A percentile compares a stretch with the other conserved stretches of the same genome.
Evolutionary conservation across 768 basidiomycete species (phyloP).

Genomic region (Tulasnella sp.): DNA sequence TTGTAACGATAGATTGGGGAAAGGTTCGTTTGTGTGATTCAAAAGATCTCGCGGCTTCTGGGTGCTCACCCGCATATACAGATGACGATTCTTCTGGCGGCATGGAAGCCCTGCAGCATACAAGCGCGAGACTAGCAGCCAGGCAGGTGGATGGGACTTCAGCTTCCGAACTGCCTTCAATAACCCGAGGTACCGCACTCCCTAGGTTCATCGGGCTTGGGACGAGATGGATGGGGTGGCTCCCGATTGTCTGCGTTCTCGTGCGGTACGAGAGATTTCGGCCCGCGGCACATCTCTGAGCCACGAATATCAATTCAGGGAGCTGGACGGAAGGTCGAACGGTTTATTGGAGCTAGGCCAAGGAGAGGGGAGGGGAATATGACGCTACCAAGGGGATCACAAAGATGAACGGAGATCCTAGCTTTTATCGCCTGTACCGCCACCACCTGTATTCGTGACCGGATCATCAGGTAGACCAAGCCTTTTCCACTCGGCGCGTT

Average conservation of each 20-base stretch:
- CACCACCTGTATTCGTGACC: neutral
- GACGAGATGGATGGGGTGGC: neutral
- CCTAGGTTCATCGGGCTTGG: neutral
- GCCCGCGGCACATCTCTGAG: neutral
- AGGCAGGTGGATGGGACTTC: neutral
- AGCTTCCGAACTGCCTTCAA: neutral
- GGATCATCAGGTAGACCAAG: conserved; percentile 31
- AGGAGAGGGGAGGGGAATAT: neutral
- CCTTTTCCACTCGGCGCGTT: conserved; percentile 37
- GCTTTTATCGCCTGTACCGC: neutral
- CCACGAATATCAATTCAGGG: neutral
- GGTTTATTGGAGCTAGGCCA: neutral
- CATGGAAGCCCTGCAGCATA: too few relatives aligned
- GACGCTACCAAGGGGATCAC: neutral
- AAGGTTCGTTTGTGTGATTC: neutral
- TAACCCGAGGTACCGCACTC: neutral
- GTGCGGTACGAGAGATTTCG: neutral
- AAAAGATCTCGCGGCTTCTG: too few relatives aligned
- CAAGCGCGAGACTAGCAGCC: too few relatives aligned
- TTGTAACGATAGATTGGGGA: neutral
- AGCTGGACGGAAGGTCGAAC: neutral
- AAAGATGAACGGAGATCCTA: neutral
- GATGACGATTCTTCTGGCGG: too few relatives aligned
- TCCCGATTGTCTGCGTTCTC: neutral
- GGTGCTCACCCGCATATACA: too few relatives aligned